Evolutionary conservation across 1,284 basidiomycete species (phyloP), one percentile per base, ranked within the genome.

Genomic region (Ustilago esculenta): DNA sequence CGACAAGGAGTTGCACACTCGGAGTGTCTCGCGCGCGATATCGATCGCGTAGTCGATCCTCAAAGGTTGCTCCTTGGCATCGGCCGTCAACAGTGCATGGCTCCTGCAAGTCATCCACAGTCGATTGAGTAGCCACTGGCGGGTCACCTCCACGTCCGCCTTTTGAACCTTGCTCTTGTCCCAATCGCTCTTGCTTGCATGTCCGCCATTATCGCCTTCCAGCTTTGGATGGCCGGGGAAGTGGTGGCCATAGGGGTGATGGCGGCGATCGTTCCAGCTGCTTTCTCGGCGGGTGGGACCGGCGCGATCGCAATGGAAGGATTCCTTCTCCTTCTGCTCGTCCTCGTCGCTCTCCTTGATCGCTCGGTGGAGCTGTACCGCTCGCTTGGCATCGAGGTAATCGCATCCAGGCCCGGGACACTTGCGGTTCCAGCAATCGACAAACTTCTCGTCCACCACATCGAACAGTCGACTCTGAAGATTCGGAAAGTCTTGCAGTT

Each of bases 351-450:
- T 56, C 40, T 68, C 56, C 36, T 59, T 69, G 63, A 75, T 73
- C 6, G 72, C 65, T 12, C 51, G 24, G 34, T 72, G 66, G n/a
- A 75, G 35, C 63, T 68, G 65, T 12, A 75, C 23, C 11, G 72
- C 72, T 14, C 63, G 15, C 9, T 66, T 56, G 11, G 64, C 52
- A 27, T 72, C 64, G 36, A 75, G 30, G 33, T 69, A 65, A 30
- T 58, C 59, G 27, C 72, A 75, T 6, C 66, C 70, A 1, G 58
- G 55, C 6, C 72, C 72, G 8, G 65, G 64, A 34, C 72, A 75
- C 35, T 69, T 64, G n/a, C 50, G 41, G 42, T 74, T 76, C 75
- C 75, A 76, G 41, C 75, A 76, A 32, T 76, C 75, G 46, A 76
- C 75, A 57, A 76, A 76, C 51, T 74, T 69, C n/a, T 76, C 75